Evolutionary conservation across 176 grass and related monocot species (phyloP), one percentile per base, ranked within the genome.

Genomic region (Bromus sterilis): DNA sequence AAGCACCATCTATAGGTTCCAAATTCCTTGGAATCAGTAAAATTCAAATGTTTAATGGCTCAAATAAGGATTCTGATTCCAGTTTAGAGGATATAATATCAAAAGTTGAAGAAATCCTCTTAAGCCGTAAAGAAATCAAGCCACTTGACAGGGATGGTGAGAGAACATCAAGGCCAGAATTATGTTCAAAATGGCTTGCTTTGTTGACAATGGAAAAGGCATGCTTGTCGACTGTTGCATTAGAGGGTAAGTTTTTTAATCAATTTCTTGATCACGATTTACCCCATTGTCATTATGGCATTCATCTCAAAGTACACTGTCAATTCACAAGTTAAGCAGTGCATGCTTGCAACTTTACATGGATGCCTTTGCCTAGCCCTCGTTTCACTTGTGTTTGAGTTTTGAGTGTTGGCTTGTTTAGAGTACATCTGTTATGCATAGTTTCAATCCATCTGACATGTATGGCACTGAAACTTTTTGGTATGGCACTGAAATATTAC

Each of bases 181-280:
- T 99, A 71, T 93, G 89, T 82, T 64, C 93, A 55, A 99, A 96
- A 78, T 99, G 93, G 97, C 92, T 99, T 79, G 91, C 97, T 83
- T 96, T 99, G 77, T 90, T 99, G 87, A 96, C 93, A 66, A 92
- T 99, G 91, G 97, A 99, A 78, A 95, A 94, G 69, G 97, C 97
- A 66, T 99, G 97, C 77, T 90, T 99, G 80, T 99, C 97, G 85
- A 59, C 87, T 34, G 89, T 96, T 59, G 91, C 91, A 56, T 84
- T 99, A 55, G 97, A 99, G 83, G 97, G 97, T 99, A 93, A n/a
- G 58, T 7, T 82, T 73, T 88, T 31, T 11, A 57, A 66, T 84
- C 59, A 72, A 56, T 49, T 88, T 77, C 62, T 30, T 66, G 4
- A 42, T 55, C 23, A 82, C 16, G 55, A 28, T 72, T n/a, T 80